Conservation (phyloP, 495 filamentous ascomycete genomes). For the Lasiosphaeriaceae sp. region DNA sequence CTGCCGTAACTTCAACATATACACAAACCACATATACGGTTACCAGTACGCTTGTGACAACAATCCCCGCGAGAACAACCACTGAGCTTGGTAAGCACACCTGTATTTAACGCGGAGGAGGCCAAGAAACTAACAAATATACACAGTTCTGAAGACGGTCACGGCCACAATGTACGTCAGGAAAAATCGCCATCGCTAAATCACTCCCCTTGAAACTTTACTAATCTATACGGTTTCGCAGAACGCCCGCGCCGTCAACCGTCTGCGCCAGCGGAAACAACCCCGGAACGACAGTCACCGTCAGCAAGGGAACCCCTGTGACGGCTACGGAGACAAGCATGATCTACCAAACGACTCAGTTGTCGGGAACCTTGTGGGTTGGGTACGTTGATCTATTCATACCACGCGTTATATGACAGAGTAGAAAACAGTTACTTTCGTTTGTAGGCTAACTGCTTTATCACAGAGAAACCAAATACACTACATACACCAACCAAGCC, state of each 20-base stretch:
- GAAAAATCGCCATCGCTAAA: not conserved
- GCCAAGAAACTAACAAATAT: slow-evolving; percentile 5
- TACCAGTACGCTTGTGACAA: slow-evolving; percentile 34
- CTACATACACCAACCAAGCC: slow-evolving; percentile 30
- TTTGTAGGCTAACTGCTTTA: not conserved
- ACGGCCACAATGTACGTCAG: slow-evolving; percentile 40
- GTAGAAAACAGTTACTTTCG: not conserved
- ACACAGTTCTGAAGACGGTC: slow-evolving; percentile 30
- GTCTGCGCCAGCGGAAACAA: slow-evolving; percentile 26
- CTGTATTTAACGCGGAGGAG: not conserved
- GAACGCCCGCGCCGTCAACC: slow-evolving; percentile 37
- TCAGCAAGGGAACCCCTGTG: slow-evolving; percentile 24
- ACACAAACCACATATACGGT: slow-evolving; percentile 42
- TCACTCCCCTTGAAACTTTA: too few species aligned
- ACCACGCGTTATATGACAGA: not conserved
- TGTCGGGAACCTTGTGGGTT: slow-evolving; percentile 34
- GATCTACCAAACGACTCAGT: slow-evolving; percentile 35
- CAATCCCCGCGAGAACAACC: slow-evolving; percentile 28
- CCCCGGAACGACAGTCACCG: slow-evolving; percentile 31
- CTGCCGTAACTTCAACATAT: slow-evolving; percentile 34
- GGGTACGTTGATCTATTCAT: slow-evolving; percentile 24
- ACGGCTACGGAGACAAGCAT: slow-evolving; percentile 36
- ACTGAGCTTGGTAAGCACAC: slow-evolving; percentile 35
- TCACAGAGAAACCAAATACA: slow-evolving; percentile 31
- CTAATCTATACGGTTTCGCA: slow-evolving; percentile 4